Evolutionary conservation across 1,139 yeast genomes (phyloP).

Genomic region (Magnusiomyces clavatus): DNA sequence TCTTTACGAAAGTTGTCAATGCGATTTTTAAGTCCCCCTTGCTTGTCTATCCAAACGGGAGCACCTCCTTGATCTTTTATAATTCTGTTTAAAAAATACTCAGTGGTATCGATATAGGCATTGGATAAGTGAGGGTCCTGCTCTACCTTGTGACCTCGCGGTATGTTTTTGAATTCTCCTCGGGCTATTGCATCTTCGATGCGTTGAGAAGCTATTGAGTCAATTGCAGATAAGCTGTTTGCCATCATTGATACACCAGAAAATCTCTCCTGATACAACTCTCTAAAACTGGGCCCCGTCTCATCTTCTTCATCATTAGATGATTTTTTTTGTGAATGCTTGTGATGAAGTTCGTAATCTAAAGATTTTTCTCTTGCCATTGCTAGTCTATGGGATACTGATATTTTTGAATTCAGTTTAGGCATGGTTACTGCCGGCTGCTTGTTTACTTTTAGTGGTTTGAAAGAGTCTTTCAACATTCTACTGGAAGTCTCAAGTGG

Average conservation of each 20-base stretch:
- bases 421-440: slow-evolving; percentile 3
- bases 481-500: slow-evolving; percentile 46
- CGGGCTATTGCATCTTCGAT: slow-evolving; percentile 66
- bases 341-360: slow-evolving; percentile 52
- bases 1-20: slow-evolving; percentile 39
- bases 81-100: slow-evolving; percentile 62
- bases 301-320: slow-evolving; percentile 22
- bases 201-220: slow-evolving; percentile 61
- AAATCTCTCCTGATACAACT: slow-evolving; percentile 55
- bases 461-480: slow-evolving; percentile 57
- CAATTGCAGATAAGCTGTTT: slow-evolving; percentile 46
- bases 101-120: slow-evolving; percentile 50
- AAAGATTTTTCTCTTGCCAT: slow-evolving; percentile 58
- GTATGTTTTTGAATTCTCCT: slow-evolving; percentile 61
- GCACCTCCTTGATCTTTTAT: slow-evolving; percentile 66
- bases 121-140: slow-evolving; percentile 33
- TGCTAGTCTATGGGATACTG: slow-evolving; percentile 38
- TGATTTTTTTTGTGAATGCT: slow-evolving; percentile 15
- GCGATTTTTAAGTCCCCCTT: slow-evolving; percentile 47
- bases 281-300: slow-evolving; percentile 47
- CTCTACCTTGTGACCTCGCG: slow-evolving; percentile 51
- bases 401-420: slow-evolving; percentile 6
- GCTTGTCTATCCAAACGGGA: slow-evolving; percentile 88
- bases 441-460: slow-evolving; percentile 33
- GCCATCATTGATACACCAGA: slow-evolving; percentile 52